phyloP scores from a whole-genome alignment of 2,329 filamentous ascomycete genomes.

The Fusarium camptoceras region DNA sequence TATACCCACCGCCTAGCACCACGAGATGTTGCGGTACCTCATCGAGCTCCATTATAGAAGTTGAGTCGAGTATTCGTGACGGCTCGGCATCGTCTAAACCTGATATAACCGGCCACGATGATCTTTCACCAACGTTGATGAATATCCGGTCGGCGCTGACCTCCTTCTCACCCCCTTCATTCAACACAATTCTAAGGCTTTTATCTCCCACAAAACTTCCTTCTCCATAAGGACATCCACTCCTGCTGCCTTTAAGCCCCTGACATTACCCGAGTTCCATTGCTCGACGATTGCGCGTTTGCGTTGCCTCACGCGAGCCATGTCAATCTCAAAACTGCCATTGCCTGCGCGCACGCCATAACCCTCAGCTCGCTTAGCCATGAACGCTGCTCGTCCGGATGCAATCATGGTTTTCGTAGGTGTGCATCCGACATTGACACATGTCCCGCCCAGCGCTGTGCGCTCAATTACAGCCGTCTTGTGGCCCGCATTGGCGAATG shows the following conservation, averaged over 20 bases:
- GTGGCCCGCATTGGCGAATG: slow-evolving; percentile 58
- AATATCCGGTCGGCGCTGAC: slow-evolving; percentile 58
- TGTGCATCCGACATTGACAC: slow-evolving; percentile 67
- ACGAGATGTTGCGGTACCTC: slow-evolving; percentile 61
- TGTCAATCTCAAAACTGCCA: slow-evolving; percentile 54
- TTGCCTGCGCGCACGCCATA: slow-evolving; percentile 58
- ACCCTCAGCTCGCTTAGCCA: slow-evolving; percentile 55
- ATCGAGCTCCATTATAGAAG: slow-evolving; percentile 59
- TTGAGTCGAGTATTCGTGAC: slow-evolving; percentile 59
- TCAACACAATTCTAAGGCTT: slow-evolving; percentile 51
- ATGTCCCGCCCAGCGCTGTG: slow-evolving; percentile 64
- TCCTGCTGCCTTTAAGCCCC: slow-evolving; percentile 53
- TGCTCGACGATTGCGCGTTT: slow-evolving; percentile 65
- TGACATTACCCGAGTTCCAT: slow-evolving; percentile 62
- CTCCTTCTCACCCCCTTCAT: slow-evolving; percentile 48
- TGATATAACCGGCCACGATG: slow-evolving; percentile 52
- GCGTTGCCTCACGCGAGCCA: slow-evolving; percentile 61
- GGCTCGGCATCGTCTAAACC: slow-evolving; percentile 53
- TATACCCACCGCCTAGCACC: slow-evolving; percentile 64
- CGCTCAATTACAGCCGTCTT: slow-evolving; percentile 62
- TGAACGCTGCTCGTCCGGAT: slow-evolving; percentile 62
- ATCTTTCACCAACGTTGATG: slow-evolving; percentile 60
- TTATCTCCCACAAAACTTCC: slow-evolving; percentile 57
- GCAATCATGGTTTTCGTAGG: slow-evolving; percentile 69
- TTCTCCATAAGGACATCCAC: slow-evolving; percentile 59